A percentile compares a stretch with the other conserved stretches of the same genome.
Conservation (phyloP, 225 moss, liverwort and hornwort species). For the Neckera pumila region DNA sequence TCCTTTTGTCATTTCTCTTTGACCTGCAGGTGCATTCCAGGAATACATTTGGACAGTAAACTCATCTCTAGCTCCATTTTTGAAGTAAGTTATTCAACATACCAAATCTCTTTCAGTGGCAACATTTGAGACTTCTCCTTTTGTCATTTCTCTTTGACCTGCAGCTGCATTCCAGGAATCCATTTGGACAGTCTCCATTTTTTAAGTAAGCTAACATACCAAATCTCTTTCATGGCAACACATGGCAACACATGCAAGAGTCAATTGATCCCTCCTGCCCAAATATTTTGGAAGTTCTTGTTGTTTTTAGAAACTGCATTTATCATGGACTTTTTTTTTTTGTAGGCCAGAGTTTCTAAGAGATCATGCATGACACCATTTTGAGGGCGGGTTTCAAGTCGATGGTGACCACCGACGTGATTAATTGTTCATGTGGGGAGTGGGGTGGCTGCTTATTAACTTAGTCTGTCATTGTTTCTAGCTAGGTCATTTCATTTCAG, state of each 20-base stretch:
- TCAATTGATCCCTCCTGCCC: neutral
- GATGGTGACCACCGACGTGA: neutral
- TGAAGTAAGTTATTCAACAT: neutral
- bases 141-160: neutral
- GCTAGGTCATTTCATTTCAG: accelerated
- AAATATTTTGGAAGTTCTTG: neutral
- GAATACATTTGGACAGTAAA: neutral
- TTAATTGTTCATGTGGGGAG: neutral
- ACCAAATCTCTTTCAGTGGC: neutral
- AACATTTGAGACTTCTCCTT: neutral
- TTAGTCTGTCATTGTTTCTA: neutral
- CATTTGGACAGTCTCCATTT: neutral
- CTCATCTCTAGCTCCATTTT: neutral
- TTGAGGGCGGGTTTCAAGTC: no score
- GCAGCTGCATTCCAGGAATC: neutral
- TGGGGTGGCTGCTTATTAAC: neutral
- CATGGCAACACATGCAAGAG: neutral
- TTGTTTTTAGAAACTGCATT: neutral
- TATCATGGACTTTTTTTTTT: no score
- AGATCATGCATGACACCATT: no score
- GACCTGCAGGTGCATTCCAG: neutral
- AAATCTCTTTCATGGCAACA: neutral
- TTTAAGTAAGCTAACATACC: no score
- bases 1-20: neutral
- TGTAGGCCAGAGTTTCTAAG: no score